Base-by-base conservation (phyloP, 2,329 filamentous ascomycete genomes). In the Fusarium kyushuense region DNA sequence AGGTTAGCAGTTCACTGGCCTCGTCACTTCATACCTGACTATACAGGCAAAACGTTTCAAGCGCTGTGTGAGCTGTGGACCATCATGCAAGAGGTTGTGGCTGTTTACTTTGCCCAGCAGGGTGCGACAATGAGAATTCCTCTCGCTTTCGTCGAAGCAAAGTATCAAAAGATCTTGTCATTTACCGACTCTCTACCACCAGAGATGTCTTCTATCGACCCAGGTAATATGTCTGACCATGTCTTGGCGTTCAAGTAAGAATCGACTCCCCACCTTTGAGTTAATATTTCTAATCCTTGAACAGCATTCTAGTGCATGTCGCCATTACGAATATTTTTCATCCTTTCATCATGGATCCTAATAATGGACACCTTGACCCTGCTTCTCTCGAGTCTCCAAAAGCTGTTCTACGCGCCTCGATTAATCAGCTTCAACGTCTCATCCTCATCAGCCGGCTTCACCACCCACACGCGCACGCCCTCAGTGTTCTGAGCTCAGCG, bases 1-100 rank as follows among this genome's bases (percentile, higher is more conserved):
- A 65, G 53, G 51, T 65, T 69, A 53, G 66, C 51, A 53, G 47
- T 54, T 58, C 64, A 49, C 42, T 69, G 65, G 66, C 65, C 65
- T 38, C 30, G 25, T 29, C 62, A 66, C 25, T 56, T 51, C 42
- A 51, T 41, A 17, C 60, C 58, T 57, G 41, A 49, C 54, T 67
- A 59, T 46, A 40, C 62, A 68, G 65, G 62, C 33, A 55, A 63
- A 56, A 67, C 65, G 3, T 69, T 69, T 21, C 48, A 62, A 41
- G 40, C 54, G 5, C 30, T 69, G 7, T 69, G 65, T 63, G 57
- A 64, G 40, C 43, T 69, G 8, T 69, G 67, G 67, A 49, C 47
- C 3, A 69, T 69, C n/a, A 63, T 63, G 62, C 67, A 69, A 27
- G 67, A 69, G 12, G 52, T 67, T 38, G 47, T 57, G 16, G 53